Evolutionary conservation across 2,329 filamentous ascomycete genomes (phyloP).

Genomic region (Bertia moriformis): DNA sequence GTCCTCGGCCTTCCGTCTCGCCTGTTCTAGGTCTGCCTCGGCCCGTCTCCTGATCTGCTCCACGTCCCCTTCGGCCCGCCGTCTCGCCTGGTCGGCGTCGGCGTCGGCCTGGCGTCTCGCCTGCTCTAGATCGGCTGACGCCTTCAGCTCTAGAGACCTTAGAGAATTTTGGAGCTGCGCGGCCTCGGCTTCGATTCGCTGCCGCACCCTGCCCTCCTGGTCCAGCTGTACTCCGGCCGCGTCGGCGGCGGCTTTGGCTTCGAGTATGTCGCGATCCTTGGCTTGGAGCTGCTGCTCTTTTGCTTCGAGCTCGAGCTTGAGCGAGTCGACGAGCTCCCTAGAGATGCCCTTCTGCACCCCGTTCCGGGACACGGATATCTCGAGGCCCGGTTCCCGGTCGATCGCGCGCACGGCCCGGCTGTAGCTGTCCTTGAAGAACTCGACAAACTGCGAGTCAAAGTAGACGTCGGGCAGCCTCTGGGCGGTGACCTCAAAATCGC

Average conservation of each 20-base stretch:
- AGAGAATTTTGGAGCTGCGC: conserved; percentile 4
- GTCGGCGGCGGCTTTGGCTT: conserved; percentile 26
- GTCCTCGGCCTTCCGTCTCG: conserved; percentile 1
- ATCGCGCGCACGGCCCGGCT: conserved; percentile 71
- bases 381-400: conserved; percentile 77
- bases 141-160: conserved; percentile 3
- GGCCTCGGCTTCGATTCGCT: conserved; percentile 24
- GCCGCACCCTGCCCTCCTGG: conserved; percentile 61
- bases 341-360: conserved; percentile 80
- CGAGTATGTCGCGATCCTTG: conserved; percentile 38
- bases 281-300: conserved; percentile 25
- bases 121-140: conserved; percentile 9
- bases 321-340: conserved; percentile 73
- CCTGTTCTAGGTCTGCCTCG: conserved; percentile 1
- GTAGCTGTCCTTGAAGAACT: conserved; percentile 93
- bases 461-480: conserved; percentile 68
- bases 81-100: conserved; percentile 21
- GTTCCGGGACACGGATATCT: conserved; percentile 69
- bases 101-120: conserved; percentile 15
- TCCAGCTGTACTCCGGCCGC: conserved; percentile 40
- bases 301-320: conserved; percentile 59
- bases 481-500: conserved; percentile 78
- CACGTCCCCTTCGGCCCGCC: conserved; percentile 18
- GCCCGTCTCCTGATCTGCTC: conserved; percentile 1
- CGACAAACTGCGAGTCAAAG: conserved; percentile 74